A percentile compares a stretch with the other conserved stretches of the same genome.
These are phyloP conservation scores for Spathaspora hagerdaliae DNA, from an alignment of 805 yeast genomes.

Conservation along the genomic window DNA sequence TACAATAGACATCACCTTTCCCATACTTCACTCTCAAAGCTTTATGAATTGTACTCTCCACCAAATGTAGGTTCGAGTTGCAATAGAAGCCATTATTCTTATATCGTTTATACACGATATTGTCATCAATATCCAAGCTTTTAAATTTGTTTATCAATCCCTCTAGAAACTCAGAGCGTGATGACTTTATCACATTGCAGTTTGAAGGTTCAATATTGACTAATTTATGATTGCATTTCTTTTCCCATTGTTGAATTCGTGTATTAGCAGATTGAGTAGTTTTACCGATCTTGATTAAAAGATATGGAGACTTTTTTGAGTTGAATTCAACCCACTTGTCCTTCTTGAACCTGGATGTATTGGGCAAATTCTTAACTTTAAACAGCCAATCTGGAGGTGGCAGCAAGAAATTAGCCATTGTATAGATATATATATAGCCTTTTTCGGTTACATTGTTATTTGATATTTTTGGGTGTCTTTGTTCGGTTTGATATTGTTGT, in stretches of 20 bases:
- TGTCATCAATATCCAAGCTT: background rate
- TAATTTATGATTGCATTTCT: constrained; percentile 46
- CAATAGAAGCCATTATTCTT: constrained; percentile 34
- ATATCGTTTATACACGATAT: constrained; percentile 12
- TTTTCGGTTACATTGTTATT: background rate
- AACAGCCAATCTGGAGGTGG: constrained; percentile 30
- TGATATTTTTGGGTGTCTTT: background rate
- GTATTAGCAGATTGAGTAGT: constrained; percentile 42
- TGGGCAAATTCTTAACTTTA: constrained; percentile 29
- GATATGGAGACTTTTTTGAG: constrained; percentile 30
- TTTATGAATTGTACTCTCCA: constrained; percentile 43
- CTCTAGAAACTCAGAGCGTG: constrained; percentile 2
- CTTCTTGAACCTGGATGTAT: constrained; percentile 10
- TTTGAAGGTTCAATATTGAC: constrained; percentile 31
- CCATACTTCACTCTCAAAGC: constrained; percentile 39
- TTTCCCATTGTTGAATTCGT: constrained; percentile 50
- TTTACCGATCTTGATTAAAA: constrained; percentile 51
- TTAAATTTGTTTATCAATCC: constrained; percentile 3
- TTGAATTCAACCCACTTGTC: constrained; percentile 31
- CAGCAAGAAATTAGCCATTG: constrained; percentile 33
- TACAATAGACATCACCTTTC: constrained; percentile 45
- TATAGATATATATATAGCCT: constrained; percentile 51
- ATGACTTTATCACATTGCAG: constrained; percentile 6
- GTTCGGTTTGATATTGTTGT: constrained; percentile 5
- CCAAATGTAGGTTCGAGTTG: constrained; percentile 21